These are phyloP conservation scores for Leonotis leonurus DNA, from an alignment of 257 asterid species.

Conservation along the genomic window DNA sequence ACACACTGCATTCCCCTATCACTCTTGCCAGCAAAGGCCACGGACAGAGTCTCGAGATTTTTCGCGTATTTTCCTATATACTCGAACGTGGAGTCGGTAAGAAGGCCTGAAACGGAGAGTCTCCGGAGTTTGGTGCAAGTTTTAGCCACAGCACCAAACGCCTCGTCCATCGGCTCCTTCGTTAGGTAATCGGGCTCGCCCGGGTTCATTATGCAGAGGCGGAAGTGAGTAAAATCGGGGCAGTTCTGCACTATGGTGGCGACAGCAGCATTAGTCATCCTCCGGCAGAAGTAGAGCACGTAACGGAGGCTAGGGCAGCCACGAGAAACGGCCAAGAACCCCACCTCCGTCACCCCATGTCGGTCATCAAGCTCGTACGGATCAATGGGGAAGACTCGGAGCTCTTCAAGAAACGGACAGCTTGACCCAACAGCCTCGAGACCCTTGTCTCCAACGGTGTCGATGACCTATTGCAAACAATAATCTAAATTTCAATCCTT, in stretches of 20 bases:
- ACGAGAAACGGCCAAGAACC: constrained; percentile 70
- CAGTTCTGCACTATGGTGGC: constrained; percentile 56
- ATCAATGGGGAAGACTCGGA: constrained; percentile 67
- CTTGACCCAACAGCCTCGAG: constrained; percentile 65
- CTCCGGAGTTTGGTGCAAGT: constrained; percentile 69
- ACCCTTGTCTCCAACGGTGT: constrained; percentile 74
- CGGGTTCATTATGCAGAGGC: constrained; percentile 84
- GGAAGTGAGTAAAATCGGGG: constrained; percentile 81
- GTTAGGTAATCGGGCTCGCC: constrained; percentile 63
- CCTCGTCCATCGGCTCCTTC: constrained; percentile 80
- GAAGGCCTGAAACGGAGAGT: constrained; percentile 66
- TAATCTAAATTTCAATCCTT: background rate
- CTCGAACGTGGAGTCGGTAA: constrained; percentile 68
- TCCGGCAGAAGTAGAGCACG: constrained; percentile 74
- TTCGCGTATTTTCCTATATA: constrained; percentile 71
- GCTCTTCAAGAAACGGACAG: constrained; percentile 76
- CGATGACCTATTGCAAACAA: constrained; percentile 39
- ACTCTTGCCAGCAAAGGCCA: constrained; percentile 75
- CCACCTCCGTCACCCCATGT: constrained; percentile 64
- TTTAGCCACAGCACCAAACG: constrained; percentile 80
- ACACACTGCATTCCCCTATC: constrained; percentile 75
- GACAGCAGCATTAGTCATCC: constrained; percentile 87
- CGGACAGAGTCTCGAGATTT: constrained; percentile 73
- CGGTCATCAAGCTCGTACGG: constrained; percentile 47
- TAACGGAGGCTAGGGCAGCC: constrained; percentile 75